Evolutionary conservation across 164 flowering plant genomes (phyloP).

Genomic region (Akebia trifoliata): DNA sequence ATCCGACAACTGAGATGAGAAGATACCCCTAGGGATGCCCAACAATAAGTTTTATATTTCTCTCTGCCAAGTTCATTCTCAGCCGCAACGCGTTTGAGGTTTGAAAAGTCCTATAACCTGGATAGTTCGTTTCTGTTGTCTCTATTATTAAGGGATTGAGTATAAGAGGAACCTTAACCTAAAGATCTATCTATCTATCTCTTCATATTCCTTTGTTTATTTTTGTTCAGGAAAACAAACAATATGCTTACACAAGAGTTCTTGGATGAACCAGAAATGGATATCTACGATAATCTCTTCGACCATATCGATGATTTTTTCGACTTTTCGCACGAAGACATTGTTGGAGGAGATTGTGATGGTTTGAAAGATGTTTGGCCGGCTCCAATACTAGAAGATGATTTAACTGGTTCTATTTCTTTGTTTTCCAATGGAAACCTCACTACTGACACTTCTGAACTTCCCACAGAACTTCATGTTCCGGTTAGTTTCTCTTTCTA

Average conservation of each 20-base stretch:
- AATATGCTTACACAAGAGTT: conserved; percentile 34
- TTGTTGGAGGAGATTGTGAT: conserved; percentile 7
- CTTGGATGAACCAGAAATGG: conserved; percentile 46
- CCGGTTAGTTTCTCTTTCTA: conserved; percentile 48
- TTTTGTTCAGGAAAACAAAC: conserved; percentile 11
- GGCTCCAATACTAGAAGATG: conserved; percentile 13
- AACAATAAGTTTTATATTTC: no score
- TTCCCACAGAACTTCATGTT: no score
- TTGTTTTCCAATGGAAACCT: conserved; percentile 27
- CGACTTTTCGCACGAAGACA: conserved; percentile 60
- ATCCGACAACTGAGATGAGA: no score
- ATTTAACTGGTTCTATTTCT: conserved; percentile 27
- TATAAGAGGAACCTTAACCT: not conserved
- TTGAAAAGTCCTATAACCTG: no score
- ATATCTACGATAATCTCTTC: conserved; percentile 55
- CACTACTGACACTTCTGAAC: conserved; percentile 52
- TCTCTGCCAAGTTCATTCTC: no score
- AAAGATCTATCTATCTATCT: not conserved
- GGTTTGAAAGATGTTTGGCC: conserved; percentile 9
- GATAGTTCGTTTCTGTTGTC: no score
- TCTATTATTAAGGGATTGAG: no score
- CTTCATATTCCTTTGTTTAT: not conserved
- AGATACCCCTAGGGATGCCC: no score
- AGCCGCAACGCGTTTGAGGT: no score
- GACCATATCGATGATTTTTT: conserved; percentile 77